Evolutionary conservation across 805 yeast species (phyloP).

Genomic region (Kodamaea jinghongensis): DNA sequence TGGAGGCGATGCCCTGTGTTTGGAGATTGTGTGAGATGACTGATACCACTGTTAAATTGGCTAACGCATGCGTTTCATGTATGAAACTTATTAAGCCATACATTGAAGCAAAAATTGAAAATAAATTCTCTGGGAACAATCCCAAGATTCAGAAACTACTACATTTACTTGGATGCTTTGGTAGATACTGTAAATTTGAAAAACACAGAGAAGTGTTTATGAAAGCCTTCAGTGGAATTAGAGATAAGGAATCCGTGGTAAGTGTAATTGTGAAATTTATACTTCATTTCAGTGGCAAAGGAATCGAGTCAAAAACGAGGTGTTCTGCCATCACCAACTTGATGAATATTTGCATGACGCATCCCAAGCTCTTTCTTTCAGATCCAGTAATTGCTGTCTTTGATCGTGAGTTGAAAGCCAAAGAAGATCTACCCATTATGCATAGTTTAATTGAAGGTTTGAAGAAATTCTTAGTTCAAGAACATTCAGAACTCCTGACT

Average conservation of each 20-base stretch:
- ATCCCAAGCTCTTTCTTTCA: slow-evolving; percentile 65
- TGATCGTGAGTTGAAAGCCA: slow-evolving; percentile 45
- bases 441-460: slow-evolving; percentile 57
- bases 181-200: slow-evolving; percentile 65
- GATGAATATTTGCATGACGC: slow-evolving; percentile 55
- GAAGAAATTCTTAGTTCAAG: slow-evolving; percentile 53
- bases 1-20: slow-evolving; percentile 71
- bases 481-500: slow-evolving; percentile 48
- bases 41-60: slow-evolving; percentile 47
- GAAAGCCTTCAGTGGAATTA: slow-evolving; percentile 39
- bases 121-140: slow-evolving; percentile 12
- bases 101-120: slow-evolving; percentile 23
- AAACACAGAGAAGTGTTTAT: slow-evolving; percentile 37
- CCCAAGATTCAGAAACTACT: slow-evolving; percentile 49
- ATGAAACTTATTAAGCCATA: slow-evolving; percentile 50
- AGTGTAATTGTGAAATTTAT: slow-evolving; percentile 59
- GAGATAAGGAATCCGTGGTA: slow-evolving; percentile 51
- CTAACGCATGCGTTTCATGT: slow-evolving; percentile 64
- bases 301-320: slow-evolving; percentile 33
- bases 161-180: slow-evolving; percentile 67
- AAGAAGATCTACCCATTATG: slow-evolving; percentile 38
- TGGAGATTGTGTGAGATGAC: slow-evolving; percentile 53
- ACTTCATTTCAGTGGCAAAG: slow-evolving; percentile 48
- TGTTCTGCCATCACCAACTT: slow-evolving; percentile 56
- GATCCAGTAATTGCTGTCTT: slow-evolving; percentile 51